Evolutionary conservation across 352 stramenopile species (phyloP).

Genomic region (Globisporangium echinulatum): DNA sequence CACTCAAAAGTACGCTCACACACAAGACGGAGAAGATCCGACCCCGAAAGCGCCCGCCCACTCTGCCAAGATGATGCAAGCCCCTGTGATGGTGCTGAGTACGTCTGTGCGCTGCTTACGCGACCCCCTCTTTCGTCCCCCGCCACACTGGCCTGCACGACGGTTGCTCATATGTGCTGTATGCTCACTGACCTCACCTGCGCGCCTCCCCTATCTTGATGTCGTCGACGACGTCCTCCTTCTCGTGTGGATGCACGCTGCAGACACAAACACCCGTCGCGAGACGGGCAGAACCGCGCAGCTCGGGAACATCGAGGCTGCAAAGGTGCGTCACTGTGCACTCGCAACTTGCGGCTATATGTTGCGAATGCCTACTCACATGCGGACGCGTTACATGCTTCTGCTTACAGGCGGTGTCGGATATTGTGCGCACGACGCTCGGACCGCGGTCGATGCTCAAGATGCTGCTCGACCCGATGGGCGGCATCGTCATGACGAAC

Average conservation of each 20-base stretch:
- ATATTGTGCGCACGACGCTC: constrained; percentile 99
- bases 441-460: constrained; percentile 98
- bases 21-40: no score
- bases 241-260: background rate
- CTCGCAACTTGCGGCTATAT: background rate
- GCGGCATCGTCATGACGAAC: constrained; percentile 99
- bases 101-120: constrained; percentile 25
- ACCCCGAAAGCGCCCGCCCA: no score
- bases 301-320: constrained; percentile 97
- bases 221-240: background rate
- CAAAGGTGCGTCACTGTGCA: constrained; percentile 50
- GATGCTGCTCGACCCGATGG: constrained; percentile 99
- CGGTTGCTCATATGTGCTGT: background rate
- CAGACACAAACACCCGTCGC: constrained; percentile 97
- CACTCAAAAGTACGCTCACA: no score
- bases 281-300: constrained; percentile 97
- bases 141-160: background rate
- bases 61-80: constrained; percentile 71
- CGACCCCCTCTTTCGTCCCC: no score
- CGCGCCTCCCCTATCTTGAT: no score
- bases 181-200: background rate
- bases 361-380: no score
- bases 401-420: constrained; percentile 77
- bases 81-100: constrained; percentile 95
- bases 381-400: no score